Evolutionary conservation across 208 protist species (phyloP), one percentile per base, ranked within the genome.

Genomic region (Trypanosomatidae sp.): DNA sequence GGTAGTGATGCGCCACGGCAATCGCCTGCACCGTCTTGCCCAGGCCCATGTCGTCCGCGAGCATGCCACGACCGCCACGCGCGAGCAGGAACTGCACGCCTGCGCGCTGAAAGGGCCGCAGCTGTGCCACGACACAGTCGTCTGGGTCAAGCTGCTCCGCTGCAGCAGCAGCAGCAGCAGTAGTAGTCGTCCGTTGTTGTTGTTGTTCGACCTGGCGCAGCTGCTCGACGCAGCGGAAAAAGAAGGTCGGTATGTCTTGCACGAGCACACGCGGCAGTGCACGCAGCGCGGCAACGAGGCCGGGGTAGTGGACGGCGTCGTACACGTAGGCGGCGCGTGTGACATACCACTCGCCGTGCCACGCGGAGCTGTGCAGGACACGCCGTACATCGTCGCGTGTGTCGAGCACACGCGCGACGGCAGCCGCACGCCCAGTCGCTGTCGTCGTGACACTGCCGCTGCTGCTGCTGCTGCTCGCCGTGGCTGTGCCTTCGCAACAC

Each of bases 11-110:
- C 0, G 88, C 67, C 10, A 97, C 56, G 1, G 92, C 88, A 26
- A 98, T 94, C 6, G 93, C 86, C 71, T 97, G 92, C 22, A 98
- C 61, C 7, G 96, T 98, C 57, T 98, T 98, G 22, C 96, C 96
- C 15, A 98, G 61, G 4, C 96, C 96, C 93, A 97, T 97, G 48
- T 98, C 94, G 49, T 98, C 96, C 28, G 83, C 90, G 39, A 96
- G 90, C 63, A 95, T 81, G n/a, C 71, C 86, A 30, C 78, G 83
- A 4, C 88, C 91, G 41, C 75, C 62, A 54, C 69, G 78, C 13
- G 45, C 39, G 25, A 94, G 48, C 18, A 89, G 59, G 53, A 90
- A 95, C 13, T 69, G 68, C 21, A 93, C 79, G 18, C 84, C 84
- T 19, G 62, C 50, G 30, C 69, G 57, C 56, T 95, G 88, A 53